Evolutionary conservation across 2,329 filamentous ascomycete species (phyloP), one percentile per base, ranked within the genome.

Genomic region (Capronia americana): DNA sequence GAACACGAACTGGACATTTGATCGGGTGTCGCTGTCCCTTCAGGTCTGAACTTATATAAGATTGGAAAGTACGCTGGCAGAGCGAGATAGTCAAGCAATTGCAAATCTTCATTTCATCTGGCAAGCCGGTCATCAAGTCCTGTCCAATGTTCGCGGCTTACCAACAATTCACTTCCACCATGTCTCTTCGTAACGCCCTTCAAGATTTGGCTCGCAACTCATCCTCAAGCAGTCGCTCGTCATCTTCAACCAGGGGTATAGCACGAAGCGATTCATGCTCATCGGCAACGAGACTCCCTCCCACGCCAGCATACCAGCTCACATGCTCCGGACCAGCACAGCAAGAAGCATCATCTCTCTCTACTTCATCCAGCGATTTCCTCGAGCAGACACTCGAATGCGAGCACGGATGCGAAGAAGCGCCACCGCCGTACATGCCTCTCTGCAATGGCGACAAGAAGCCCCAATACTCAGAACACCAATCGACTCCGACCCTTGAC

Each of bases 401-500:
- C 12, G 38, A 63, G 6, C 30, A 48, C 3, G 61, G 55, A n/a
- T 53, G 41, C 41, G 60, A 53, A n/a, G 64, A 67, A 3, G 65
- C 50, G 8, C 61, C 61, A 20, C 65, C 65, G 3, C 65, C 65
- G 17, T 67, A 67, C 34, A 59, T 63, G 56, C 46, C 53, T 6
- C 51, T 61, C 10, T 63, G 57, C 44, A 41, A 67, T 23, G 65
- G 56, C 41, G 41, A 51, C 28, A 56, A 4, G 32, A 67, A 67
- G 20, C 65, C 65, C 20, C 55, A 63, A 24, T 67, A 67, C 50
- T 63, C 65, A 10, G 57, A 65, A 11, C 58, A 23, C 48, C 48
- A 14, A 51, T 7, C 58, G 8, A 24, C 58, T 12, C 2, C 7
- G 14, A 26, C 32, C 7, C 3, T 23, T 8, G 54, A 54, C 17